A percentile compares a stretch with the other conserved stretches of the same genome.
Conservation (phyloP, 495 filamentous ascomycete species). For the Annulohypoxylon maeteangense region DNA sequence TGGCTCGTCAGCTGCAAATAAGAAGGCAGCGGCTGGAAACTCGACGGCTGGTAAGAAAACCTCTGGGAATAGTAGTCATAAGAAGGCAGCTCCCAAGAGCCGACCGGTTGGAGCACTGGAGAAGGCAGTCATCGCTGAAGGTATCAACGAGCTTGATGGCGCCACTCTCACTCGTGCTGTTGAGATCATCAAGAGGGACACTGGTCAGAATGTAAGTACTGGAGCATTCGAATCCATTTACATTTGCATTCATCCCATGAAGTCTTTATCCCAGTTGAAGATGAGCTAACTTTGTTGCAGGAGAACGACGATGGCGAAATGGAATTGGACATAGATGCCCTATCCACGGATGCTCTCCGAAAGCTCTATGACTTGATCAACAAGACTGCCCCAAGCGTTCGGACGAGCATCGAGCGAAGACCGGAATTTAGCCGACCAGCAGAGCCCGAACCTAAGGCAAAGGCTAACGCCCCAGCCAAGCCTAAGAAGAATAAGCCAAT, state of each 20-base stretch:
- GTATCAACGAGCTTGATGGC: slow-evolving; percentile 78
- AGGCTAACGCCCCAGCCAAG: slow-evolving; percentile 59
- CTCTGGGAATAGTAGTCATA: slow-evolving; percentile 49
- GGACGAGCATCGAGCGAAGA: slow-evolving; percentile 42
- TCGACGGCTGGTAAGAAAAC: slow-evolving; percentile 60
- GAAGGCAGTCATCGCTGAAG: slow-evolving; percentile 86
- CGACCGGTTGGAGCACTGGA: slow-evolving; percentile 74
- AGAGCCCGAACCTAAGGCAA: slow-evolving; percentile 42
- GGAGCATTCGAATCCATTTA: neutral
- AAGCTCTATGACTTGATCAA: slow-evolving; percentile 82
- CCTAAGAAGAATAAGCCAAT: slow-evolving; percentile 99
- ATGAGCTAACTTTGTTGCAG: slow-evolving; percentile 48
- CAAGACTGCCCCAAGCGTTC: slow-evolving; percentile 68
- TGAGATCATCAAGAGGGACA: slow-evolving; percentile 89
- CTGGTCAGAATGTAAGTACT: slow-evolving; percentile 72
- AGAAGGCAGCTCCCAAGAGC: slow-evolving; percentile 62
- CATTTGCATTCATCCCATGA: neutral
- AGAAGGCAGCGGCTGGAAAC: slow-evolving; percentile 48
- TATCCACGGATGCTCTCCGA: slow-evolving; percentile 76
- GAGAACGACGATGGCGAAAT: slow-evolving; percentile 84
- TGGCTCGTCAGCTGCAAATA: slow-evolving; percentile 27
- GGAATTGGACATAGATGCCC: slow-evolving; percentile 89
- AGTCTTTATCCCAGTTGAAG: neutral
- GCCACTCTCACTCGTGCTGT: slow-evolving; percentile 80
- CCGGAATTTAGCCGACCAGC: slow-evolving; percentile 52